Evolutionary conservation across 2,329 filamentous ascomycete species (phyloP).

Genomic region (Monilinia aucupariae): DNA sequence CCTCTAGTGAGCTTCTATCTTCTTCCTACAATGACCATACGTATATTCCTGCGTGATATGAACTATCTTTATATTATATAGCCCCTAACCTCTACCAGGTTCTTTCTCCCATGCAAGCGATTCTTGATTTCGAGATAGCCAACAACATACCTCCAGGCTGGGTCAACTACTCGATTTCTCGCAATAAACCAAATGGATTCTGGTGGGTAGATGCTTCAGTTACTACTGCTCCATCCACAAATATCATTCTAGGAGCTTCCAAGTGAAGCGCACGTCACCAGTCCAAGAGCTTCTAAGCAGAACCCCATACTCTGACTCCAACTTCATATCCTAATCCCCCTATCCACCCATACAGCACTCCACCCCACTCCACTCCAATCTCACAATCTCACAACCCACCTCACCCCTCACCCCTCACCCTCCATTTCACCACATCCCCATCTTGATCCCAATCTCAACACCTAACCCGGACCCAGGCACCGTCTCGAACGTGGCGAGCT

Average conservation of each 20-base stretch:
- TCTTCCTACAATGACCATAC: neutral
- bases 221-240: neutral
- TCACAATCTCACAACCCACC: neutral
- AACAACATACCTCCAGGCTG: slow-evolving; percentile 78
- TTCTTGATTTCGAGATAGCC: slow-evolving; percentile 79
- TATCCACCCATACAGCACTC: no score
- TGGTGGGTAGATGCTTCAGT: slow-evolving; percentile 47
- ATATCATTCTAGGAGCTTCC: neutral
- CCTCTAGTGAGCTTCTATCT: neutral
- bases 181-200: slow-evolving; percentile 68
- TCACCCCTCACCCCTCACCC: no score
- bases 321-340: no score
- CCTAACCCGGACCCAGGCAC: slow-evolving; percentile 42
- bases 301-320: neutral
- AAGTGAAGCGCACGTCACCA: neutral
- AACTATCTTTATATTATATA: neutral
- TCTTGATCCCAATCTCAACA: neutral
- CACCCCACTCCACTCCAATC: neutral
- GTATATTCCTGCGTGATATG: neutral
- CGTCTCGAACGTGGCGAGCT: slow-evolving; percentile 80
- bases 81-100: slow-evolving; percentile 46
- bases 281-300: neutral
- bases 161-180: slow-evolving; percentile 85
- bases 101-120: slow-evolving; percentile 84
- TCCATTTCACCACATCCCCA: no score